Evolutionary conservation across 2,329 filamentous ascomycete genomes (phyloP), one percentile per base, ranked within the genome.

Genomic region (Scytalidium sp.): DNA sequence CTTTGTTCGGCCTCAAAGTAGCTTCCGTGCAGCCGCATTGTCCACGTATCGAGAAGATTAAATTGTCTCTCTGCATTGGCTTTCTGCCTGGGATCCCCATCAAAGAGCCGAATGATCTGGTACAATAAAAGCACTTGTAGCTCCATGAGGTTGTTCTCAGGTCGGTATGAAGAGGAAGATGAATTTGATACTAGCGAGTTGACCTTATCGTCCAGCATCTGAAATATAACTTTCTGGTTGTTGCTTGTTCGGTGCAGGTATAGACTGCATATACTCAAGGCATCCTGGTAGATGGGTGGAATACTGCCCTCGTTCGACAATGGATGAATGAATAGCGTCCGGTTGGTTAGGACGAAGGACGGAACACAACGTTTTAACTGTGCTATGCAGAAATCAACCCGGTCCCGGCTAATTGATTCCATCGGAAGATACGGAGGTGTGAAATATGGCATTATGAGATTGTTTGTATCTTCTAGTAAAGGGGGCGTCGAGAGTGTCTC

Each of bases 51-150:
- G 7, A 66, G 43, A 7, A 61, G 40, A 2, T 51, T 46, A n/a
- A 63, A 50, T n/a, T 62, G 50, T 3, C 43, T 21, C 41, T 64
- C 60, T 17, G 61, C 62, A 3, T 58, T 48, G 13, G 49, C 50
- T 17, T 55, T 55, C 43, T 60, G 57, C 9, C 55, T 49, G 9
- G 56, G 55, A 41, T 65, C 55, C 3, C 56, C 60, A 42, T 64
- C 61, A 32, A 61, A 63, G 3, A 65, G 53, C 11, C 63, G 54
- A 11, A 65, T 65, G 17, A 60, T 53, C 25, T 65, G 62, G 40
- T 61, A 64, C 4, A 64, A 50, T n/a, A 62, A 23, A 3, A 65
- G 47, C 2, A 47, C 49, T 44, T 65, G 63, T 3, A 64, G 46
- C 10, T 36, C 49, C 2, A 55, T 45, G 9, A 56, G 50, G 25